Conservation (phyloP, 2,329 filamentous ascomycete genomes). For the Fusarium subglutinans region DNA sequence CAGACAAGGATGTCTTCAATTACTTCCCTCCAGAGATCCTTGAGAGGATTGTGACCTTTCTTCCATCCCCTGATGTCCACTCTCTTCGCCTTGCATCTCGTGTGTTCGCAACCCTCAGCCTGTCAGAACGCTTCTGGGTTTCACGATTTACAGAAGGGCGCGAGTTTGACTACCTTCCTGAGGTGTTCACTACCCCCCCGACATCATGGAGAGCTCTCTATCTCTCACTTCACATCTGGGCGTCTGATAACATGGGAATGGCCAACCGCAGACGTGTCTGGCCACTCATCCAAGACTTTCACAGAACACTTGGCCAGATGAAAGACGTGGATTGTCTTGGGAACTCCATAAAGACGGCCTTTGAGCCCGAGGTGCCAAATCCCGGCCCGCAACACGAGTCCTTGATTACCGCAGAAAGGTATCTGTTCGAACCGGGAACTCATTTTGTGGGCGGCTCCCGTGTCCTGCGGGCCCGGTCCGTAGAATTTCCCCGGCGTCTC, state of each 20-base stretch:
- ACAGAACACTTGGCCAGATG: not conserved
- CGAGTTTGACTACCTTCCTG: conserved; percentile 17
- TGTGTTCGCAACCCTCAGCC: conserved; percentile 6
- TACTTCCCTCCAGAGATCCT: conserved; percentile 19
- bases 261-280: not conserved
- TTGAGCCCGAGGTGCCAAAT: conserved; percentile 3
- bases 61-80: conserved; percentile 4
- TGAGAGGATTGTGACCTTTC: not conserved
- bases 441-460: not conserved
- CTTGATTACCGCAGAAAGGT: not conserved
- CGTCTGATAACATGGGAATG: not conserved
- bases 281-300: not conserved
- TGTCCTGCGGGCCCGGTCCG: not conserved
- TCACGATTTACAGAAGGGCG: conserved; percentile 14
- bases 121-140: conserved; percentile 23
- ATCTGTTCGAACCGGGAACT: not conserved
- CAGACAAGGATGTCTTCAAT: conserved; percentile 8
- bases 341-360: rapidly evolving
- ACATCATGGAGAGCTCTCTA: conserved; percentile 11
- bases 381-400: not conserved
- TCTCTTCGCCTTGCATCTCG: conserved; percentile 25
- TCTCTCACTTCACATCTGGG: not conserved
- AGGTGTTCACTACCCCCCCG: not conserved
- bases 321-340: not conserved
- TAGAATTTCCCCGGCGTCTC: not conserved